Base-by-base conservation (phyloP, 768 basidiomycete genomes). In the Lactarius indigo region DNA sequence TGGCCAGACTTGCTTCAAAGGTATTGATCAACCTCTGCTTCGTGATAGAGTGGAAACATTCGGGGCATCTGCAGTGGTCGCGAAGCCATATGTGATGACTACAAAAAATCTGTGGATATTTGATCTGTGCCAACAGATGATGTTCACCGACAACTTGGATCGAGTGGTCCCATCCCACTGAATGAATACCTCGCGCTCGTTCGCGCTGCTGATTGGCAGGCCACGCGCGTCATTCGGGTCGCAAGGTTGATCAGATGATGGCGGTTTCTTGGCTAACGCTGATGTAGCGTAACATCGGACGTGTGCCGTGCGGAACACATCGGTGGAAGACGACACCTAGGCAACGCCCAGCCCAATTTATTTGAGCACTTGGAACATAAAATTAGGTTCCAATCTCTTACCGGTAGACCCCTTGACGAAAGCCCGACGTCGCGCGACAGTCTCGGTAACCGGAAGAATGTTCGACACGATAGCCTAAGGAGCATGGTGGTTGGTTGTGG, bases 41-140 rank as follows among this genome's bases (percentile, higher is more conserved):
- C 20, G 96, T 98, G 66, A 87, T 74, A 0, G 88, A 79, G 76
- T 98, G 96, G 73, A 92, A 96, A 76, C 94, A 96, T 59, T 85
- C 79, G 6, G 89, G 79, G 75, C 94, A 97, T 39, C 94, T 83
- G 74, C 96, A 98, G 70, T 98, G 96, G 73, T 98, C 96, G 54
- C 93, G 82, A 28, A 98, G 79, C 91, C 94, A 97, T 47, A 94
- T 84, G 72, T 94, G 87, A 74, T 96, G 93, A 74, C 96, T 98
- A 70, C 31, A 69, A 17, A 54, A 30, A 62, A 33, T n/a, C 7
- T n/a, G 47, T 3, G 12, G 26, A 31, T 56, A 55, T 37, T 55
- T 30, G 31, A 33, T 56, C 58, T 44, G 13, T 56, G 55, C 62
- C 39, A 61, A 54, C 41, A 44, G 41, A 35, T 31, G 17, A 52